These are phyloP conservation scores for Sideroxylon spinosum DNA, from an alignment of 179 eudicot species.

Conservation along the genomic window DNA sequence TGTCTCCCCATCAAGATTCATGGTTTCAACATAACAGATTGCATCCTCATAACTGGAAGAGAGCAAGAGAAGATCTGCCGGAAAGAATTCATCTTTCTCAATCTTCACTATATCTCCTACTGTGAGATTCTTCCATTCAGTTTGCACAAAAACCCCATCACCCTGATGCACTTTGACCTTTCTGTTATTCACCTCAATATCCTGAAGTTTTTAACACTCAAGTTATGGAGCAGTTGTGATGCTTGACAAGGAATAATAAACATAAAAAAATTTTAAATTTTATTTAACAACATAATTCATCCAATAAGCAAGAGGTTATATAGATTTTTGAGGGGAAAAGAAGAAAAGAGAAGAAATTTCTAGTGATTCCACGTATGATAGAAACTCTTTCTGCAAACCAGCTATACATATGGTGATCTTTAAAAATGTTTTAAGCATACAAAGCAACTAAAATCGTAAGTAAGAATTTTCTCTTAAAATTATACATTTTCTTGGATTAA, in stretches of 20 bases:
- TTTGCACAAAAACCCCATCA: constrained; percentile 49
- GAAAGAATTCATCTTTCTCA: constrained; percentile 82
- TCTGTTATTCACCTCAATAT: constrained; percentile 72
- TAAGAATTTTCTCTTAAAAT: neutral
- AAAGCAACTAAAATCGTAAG: neutral
- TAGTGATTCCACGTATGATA: neutral
- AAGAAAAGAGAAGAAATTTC: neutral
- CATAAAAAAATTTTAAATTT: neutral
- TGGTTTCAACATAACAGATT: constrained; percentile 85
- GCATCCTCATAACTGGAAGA: constrained; percentile 86
- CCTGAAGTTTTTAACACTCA: constrained; percentile 41
- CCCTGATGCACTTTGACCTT: constrained; percentile 60
- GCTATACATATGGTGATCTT: neutral
- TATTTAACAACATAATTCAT: neutral
- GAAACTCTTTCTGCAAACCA: neutral
- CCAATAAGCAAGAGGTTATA: neutral
- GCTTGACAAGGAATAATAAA: neutral
- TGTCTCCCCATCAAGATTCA: constrained; percentile 96
- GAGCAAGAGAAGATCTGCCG: constrained; percentile 78
- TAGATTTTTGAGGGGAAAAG: neutral
- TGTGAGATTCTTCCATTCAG: constrained; percentile 60
- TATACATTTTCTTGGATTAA: neutral
- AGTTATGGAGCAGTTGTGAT: neutral
- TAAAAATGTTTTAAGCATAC: neutral
- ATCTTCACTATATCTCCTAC: constrained; percentile 87